Conservation (phyloP, 2,329 filamentous ascomycete species). For the Ophiostoma quercus region DNA sequence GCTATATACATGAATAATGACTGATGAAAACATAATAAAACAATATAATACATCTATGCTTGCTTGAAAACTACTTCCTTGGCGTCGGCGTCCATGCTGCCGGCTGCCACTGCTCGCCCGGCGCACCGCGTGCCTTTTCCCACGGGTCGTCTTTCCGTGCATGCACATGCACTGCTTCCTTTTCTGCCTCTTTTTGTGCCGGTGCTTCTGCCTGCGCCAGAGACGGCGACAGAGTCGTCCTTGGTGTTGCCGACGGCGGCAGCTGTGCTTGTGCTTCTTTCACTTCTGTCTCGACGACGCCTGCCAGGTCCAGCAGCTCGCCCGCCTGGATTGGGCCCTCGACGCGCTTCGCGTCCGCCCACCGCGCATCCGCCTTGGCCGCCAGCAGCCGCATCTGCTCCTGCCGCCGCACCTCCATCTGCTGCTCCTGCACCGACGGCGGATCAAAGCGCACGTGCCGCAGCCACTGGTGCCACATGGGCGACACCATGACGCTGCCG, state of each 20-base stretch:
- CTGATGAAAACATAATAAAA: neutral
- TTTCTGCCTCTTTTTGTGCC: neutral
- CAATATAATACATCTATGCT: neutral
- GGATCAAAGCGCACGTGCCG: slow-evolving; percentile 53
- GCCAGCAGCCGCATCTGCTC: slow-evolving; percentile 52
- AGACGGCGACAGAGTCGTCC: neutral
- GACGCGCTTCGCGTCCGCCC: slow-evolving; percentile 49
- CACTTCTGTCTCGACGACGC: slow-evolving; percentile 22
- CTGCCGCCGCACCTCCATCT: slow-evolving; percentile 48
- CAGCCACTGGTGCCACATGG: slow-evolving; percentile 65
- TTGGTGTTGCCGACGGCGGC: neutral
- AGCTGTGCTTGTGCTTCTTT: slow-evolving; percentile 12
- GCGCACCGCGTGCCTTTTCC: slow-evolving; percentile 50
- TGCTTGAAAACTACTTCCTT: slow-evolving; percentile 30
- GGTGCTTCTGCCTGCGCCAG: neutral
- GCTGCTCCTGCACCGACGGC: slow-evolving; percentile 54
- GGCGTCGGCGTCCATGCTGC: slow-evolving; percentile 48
- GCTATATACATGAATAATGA: neutral
- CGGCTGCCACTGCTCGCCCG: slow-evolving; percentile 64
- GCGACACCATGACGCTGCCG: slow-evolving; percentile 52
- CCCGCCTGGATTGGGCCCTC: slow-evolving; percentile 18
- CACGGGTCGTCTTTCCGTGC: slow-evolving; percentile 47
- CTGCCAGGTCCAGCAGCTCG: neutral
- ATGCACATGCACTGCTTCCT: slow-evolving; percentile 15
- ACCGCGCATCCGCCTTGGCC: slow-evolving; percentile 57